Conservation (phyloP, 495 filamentous ascomycete genomes). For the Aspergillus ostianus region DNA sequence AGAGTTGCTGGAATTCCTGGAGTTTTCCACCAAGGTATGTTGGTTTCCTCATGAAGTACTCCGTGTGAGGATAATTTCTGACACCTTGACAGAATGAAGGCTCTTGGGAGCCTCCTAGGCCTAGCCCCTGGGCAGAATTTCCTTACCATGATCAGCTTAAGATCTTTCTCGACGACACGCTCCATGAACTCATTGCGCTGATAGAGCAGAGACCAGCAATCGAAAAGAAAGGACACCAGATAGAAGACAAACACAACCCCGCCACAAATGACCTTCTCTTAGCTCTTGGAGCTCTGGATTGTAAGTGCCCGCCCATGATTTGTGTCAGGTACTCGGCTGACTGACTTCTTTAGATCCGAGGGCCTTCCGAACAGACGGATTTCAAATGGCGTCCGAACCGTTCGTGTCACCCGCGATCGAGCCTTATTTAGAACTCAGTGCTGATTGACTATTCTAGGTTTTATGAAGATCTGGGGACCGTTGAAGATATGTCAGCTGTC, state of each 20-base stretch:
- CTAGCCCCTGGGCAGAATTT: conserved; percentile 30
- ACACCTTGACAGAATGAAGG: conserved; percentile 30
- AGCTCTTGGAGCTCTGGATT: conserved; percentile 49
- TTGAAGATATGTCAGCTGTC: conserved; percentile 43
- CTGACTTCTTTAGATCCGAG: conserved; percentile 29
- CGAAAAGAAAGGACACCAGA: conserved; percentile 43
- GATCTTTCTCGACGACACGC: conserved; percentile 54
- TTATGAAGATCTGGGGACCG: conserved; percentile 44
- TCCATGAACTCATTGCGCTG: conserved; percentile 50
- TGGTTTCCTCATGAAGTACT: neutral
- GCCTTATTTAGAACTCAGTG: neutral
- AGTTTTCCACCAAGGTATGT: conserved; percentile 51
- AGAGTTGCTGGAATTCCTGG: conserved; percentile 60
- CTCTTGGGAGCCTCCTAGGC: conserved; percentile 48
- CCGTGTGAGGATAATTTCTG: conserved; percentile 10
- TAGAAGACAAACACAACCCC: conserved; percentile 27
- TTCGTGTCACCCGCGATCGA: conserved; percentile 19
- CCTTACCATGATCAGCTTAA: conserved; percentile 46
- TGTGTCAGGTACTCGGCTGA: conserved; percentile 10
- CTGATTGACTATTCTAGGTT: conserved; percentile 27
- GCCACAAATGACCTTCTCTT: conserved; percentile 39
- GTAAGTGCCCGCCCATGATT: conserved; percentile 27
- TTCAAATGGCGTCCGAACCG: conserved; percentile 38
- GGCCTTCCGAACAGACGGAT: conserved; percentile 27
- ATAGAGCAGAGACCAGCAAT: conserved; percentile 41